These are phyloP conservation scores for Leccinum olivaceopallidum DNA, from an alignment of 768 basidiomycete genomes.

Conservation along the genomic window DNA sequence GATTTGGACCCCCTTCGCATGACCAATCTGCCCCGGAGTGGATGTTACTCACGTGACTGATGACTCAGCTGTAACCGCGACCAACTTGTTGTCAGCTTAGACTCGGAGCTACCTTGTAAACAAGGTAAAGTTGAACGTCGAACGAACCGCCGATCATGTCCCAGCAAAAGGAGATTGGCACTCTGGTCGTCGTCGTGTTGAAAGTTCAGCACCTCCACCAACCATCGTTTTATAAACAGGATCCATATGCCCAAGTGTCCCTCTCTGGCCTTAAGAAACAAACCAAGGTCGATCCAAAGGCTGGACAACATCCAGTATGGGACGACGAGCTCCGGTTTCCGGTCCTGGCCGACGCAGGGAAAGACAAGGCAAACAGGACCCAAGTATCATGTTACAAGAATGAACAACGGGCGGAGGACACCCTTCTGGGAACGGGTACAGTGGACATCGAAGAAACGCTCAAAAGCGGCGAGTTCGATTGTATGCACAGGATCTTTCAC, in stretches of 20 bases:
- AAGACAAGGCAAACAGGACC: slow-evolving; percentile 45
- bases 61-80: too few relatives aligned
- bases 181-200: slow-evolving; percentile 80
- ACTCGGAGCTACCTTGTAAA: too few relatives aligned
- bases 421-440: slow-evolving; percentile 69
- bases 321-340: slow-evolving; percentile 85
- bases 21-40: too few relatives aligned
- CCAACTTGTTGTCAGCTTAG: too few relatives aligned
- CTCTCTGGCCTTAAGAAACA: slow-evolving; percentile 63
- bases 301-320: slow-evolving; percentile 94
- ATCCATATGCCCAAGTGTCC: slow-evolving; percentile 73
- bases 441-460: slow-evolving; percentile 80
- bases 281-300: slow-evolving; percentile 76
- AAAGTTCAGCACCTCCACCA: slow-evolving; percentile 86
- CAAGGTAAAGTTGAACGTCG: too few relatives aligned
- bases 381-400: slow-evolving; percentile 78
- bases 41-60: too few relatives aligned
- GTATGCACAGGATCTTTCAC: slow-evolving; percentile 45
- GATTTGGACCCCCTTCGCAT: too few relatives aligned
- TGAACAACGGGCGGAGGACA: slow-evolving; percentile 70
- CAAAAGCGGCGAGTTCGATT: slow-evolving; percentile 88
- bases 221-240: slow-evolving; percentile 88
- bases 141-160: slow-evolving; percentile 22
- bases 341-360: slow-evolving; percentile 59
- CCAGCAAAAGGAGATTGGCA: slow-evolving; percentile 61